Base-by-base conservation (phyloP, 768 basidiomycete species). In the Guyanaporus albipodus region DNA sequence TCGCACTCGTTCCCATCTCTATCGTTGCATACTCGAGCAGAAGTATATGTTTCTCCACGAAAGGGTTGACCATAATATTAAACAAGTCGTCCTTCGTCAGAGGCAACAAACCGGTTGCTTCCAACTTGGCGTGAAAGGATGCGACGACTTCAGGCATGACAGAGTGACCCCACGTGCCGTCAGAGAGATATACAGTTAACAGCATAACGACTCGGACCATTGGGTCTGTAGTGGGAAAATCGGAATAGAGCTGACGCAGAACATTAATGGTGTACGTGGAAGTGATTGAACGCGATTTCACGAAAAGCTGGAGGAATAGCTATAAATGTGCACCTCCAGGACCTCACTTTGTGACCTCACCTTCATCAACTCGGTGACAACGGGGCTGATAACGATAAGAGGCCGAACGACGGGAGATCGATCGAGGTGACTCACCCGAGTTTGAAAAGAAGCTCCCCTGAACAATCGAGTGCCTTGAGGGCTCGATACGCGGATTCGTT, bases 401-500 rank as follows among this genome's bases (percentile, higher is more conserved):
- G 22, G 44, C 27, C 10, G 3, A 42, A 23, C 15, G 42, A 43
- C 18, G 17, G 9, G 5, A n/a, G 21, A 38, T 46, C 29, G 22
- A 36, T 22, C 38, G 21, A 41, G 35, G 7, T 26, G n/a, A 46
- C 74, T 73, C 65, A 85, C 85, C 73, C 60, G 27, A 90, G 71
- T 52, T 82, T 76, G 59, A 89, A 90, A n/a, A 74, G 73, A 15
- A 90, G 73, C 46, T 78, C 73, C 2, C 81, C 80, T 18, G 77
- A 71, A 48, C 79, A 79, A 65, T 87, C 79, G 29, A 90, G 70
- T 44, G 70, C 66, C 62, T 85, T 86, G 44, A 90, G 68, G 27
- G 85, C 87, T 32, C 66, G 65, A 62, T 87, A 90, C 15, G 79
- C 86, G 6, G 75, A 67, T 45, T 85, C 80, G 48, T 90, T 90